Conservation (phyloP, 371 early-diverging fungal species). For the Haplosporangium sp. region DNA sequence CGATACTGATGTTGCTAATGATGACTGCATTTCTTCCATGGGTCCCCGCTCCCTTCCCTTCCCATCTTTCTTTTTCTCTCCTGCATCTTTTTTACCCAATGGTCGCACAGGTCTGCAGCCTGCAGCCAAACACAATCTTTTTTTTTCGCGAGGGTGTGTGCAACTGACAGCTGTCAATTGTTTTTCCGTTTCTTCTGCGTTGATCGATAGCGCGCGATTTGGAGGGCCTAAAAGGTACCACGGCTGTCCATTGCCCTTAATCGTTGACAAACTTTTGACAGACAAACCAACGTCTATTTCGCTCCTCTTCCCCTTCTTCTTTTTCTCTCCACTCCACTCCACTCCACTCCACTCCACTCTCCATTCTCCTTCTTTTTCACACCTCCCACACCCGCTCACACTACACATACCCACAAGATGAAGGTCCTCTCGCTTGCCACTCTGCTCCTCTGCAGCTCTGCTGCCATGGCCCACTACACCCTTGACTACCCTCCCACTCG, state of each 20-base stretch:
- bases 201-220: background rate
- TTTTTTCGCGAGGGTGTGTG: too few species aligned
- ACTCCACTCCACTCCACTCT: background rate
- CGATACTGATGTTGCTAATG: too few species aligned
- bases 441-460: slow-evolving; percentile 45
- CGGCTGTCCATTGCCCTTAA: background rate
- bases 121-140: too few species aligned
- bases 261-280: background rate
- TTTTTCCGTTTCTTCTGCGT: background rate
- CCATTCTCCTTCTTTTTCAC: background rate
- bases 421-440: slow-evolving; percentile 36
- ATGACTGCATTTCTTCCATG: too few species aligned
- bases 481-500: slow-evolving; percentile 65
- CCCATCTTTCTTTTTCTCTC: too few species aligned
- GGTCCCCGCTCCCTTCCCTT: too few species aligned
- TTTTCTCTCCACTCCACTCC: background rate
- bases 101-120: too few species aligned
- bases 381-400: background rate
- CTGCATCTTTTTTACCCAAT: too few species aligned
- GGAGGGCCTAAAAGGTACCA: background rate
- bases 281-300: background rate
- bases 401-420: slow-evolving; percentile 15
- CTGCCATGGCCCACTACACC: slow-evolving; percentile 60
- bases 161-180: too few species aligned
- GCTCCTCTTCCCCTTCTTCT: background rate